A percentile compares a stretch with the other conserved stretches of the same genome.
Evolutionary conservation across 495 filamentous ascomycete genomes (phyloP).

Genomic region (Neurospora sp.): DNA sequence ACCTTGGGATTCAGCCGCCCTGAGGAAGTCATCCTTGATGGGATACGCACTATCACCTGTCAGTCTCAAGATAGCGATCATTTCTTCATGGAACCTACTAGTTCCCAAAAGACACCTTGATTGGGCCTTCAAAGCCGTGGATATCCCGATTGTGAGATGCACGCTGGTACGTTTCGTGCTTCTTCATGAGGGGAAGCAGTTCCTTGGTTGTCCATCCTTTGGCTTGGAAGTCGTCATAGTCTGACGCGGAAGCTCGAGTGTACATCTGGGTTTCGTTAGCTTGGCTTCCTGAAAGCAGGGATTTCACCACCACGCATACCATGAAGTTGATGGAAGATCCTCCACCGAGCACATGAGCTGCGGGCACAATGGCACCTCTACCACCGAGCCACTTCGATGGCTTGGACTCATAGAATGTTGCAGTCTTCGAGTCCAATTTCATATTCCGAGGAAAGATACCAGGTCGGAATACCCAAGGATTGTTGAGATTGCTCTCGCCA

Average conservation of each 20-base stretch:
- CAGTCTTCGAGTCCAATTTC: constrained; percentile 68
- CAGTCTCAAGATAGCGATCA: neutral
- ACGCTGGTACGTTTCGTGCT: constrained; percentile 76
- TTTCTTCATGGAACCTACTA: constrained; percentile 28
- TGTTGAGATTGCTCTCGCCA: constrained; percentile 72
- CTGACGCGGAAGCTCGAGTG: constrained; percentile 68
- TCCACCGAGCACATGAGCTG: constrained; percentile 67
- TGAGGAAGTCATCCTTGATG: constrained; percentile 69
- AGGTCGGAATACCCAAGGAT: constrained; percentile 72
- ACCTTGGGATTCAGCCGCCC: constrained; percentile 66
- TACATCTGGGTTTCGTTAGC: constrained; percentile 55
- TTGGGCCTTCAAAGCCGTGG: constrained; percentile 72
- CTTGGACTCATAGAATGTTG: constrained; percentile 70
- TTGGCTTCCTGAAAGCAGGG: neutral
- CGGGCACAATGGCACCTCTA: constrained; percentile 65
- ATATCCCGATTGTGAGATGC: constrained; percentile 64
- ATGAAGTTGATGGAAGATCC: constrained; percentile 79
- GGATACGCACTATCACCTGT: constrained; percentile 41
- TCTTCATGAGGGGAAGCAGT: constrained; percentile 70
- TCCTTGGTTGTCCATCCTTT: constrained; percentile 76
- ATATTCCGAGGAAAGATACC: constrained; percentile 58
- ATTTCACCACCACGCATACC: constrained; percentile 25
- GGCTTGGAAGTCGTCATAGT: constrained; percentile 77
- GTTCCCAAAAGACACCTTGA: constrained; percentile 79
- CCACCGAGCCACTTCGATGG: constrained; percentile 65